Evolutionary conservation across 352 stramenopile species (phyloP).

Genomic region (Blastocystis sp.): DNA sequence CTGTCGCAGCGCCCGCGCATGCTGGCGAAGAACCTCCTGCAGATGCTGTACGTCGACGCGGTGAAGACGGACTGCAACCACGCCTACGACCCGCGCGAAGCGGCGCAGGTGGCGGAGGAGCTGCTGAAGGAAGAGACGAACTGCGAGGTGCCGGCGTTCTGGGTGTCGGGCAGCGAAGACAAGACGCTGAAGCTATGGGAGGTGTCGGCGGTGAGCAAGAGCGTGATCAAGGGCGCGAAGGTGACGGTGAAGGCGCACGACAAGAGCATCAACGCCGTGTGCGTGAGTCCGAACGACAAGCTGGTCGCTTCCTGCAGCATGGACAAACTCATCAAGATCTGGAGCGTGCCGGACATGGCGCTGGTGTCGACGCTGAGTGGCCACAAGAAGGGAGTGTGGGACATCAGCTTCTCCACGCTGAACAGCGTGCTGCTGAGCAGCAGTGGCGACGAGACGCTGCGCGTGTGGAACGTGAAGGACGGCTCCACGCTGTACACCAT

Average conservation of each 20-base stretch:
- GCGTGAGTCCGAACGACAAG: slow-evolving; percentile 91
- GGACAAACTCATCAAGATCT: slow-evolving; percentile 96
- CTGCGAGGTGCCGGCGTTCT: slow-evolving; percentile 83
- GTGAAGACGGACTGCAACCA: slow-evolving; percentile 57
- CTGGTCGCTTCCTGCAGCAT: slow-evolving; percentile 92
- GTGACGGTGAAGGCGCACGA: slow-evolving; percentile 83
- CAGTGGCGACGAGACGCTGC: slow-evolving; percentile 91
- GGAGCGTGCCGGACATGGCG: slow-evolving; percentile 83
- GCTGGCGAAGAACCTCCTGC: slow-evolving; percentile 73
- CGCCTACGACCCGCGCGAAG: not conserved
- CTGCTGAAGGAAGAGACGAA: slow-evolving; percentile 74
- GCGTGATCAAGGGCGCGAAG: slow-evolving; percentile 76
- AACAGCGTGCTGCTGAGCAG: slow-evolving; percentile 90
- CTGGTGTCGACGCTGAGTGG: slow-evolving; percentile 87
- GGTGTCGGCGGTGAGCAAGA: slow-evolving; percentile 76
- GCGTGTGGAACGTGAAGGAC: slow-evolving; percentile 91
- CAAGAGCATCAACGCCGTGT: slow-evolving; percentile 93
- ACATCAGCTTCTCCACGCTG: slow-evolving; percentile 90
- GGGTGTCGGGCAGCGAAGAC: slow-evolving; percentile 91
- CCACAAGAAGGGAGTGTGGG: slow-evolving; percentile 95
- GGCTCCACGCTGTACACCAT: slow-evolving; percentile 93
- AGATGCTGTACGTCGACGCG: slow-evolving; percentile 27
- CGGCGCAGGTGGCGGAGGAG: slow-evolving; percentile 11
- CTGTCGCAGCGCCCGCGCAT: slow-evolving; percentile 83
- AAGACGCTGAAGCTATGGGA: slow-evolving; percentile 95